A percentile compares a stretch with the other conserved stretches of the same genome.
Conservation (phyloP, 2,329 filamentous ascomycete genomes). For the Fusarium nurragi region DNA sequence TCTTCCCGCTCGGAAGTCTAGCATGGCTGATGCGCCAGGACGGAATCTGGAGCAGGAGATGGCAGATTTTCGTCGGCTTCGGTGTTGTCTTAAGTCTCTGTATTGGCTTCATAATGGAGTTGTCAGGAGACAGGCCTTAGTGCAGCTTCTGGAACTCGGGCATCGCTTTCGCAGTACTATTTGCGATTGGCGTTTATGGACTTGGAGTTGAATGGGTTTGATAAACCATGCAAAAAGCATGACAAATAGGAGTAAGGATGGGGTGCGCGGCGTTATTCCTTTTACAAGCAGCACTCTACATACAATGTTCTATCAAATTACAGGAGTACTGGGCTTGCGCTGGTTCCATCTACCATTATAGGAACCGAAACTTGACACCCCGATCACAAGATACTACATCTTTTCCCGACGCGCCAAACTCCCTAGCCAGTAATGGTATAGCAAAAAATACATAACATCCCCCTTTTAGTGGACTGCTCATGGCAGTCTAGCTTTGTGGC, state of each 20-base stretch:
- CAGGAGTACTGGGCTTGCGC: conserved; percentile 26
- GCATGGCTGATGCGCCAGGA: conserved; percentile 88
- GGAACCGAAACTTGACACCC: conserved; percentile 18
- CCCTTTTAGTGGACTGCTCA: conserved; percentile 11
- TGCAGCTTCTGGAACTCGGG: background rate
- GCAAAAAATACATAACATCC: conserved; percentile 32
- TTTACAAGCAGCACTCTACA: conserved; percentile 12
- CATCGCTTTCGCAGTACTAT: background rate
- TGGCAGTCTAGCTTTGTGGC: background rate
- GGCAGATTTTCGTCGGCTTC: conserved; percentile 86
- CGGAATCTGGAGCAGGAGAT: conserved; percentile 84
- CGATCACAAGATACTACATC: conserved; percentile 18
- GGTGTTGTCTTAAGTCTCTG: conserved; percentile 82
- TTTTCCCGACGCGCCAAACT: conserved; percentile 42
- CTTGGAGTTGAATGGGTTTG: background rate
- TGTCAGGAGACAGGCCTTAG: conserved; percentile 51
- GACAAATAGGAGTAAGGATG: background rate
- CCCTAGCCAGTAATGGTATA: conserved; percentile 39
- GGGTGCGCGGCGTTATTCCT: conserved; percentile 6
- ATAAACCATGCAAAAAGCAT: background rate
- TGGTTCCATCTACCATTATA: conserved; percentile 32
- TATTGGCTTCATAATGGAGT: conserved; percentile 73
- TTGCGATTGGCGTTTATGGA: background rate
- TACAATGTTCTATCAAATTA: conserved; percentile 26
- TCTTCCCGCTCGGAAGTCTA: conserved; percentile 89